phyloP scores from a whole-genome alignment of 768 basidiomycete genomes.

The Tricholoma saponaceum region DNA sequence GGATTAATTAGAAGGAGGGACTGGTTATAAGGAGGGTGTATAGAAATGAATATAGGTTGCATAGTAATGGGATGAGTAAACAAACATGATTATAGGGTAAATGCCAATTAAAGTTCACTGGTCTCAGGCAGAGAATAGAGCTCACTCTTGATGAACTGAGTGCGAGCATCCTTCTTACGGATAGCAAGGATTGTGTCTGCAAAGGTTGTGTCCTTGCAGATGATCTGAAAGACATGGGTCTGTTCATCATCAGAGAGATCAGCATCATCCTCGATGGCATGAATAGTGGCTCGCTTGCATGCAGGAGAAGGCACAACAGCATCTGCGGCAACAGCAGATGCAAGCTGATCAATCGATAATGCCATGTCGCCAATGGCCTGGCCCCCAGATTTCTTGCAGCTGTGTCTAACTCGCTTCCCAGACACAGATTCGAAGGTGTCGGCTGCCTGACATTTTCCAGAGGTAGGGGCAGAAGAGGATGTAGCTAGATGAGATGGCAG shows the following conservation, averaged over 20 bases:
- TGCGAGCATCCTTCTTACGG: constrained; percentile 8
- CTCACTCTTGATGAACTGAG: constrained; percentile 8
- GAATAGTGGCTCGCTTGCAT: constrained; percentile 9
- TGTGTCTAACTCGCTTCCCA: background rate
- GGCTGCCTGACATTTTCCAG: constrained; percentile 6
- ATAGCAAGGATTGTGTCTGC: constrained; percentile 13
- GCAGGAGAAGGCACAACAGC: constrained; percentile 6
- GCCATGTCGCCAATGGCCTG: background rate
- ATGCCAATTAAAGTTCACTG: background rate
- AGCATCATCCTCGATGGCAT: constrained; percentile 14
- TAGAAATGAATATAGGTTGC: background rate
- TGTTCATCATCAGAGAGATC: constrained; percentile 18
- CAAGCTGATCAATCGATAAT: constrained; percentile 14
- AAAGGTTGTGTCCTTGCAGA: constrained; percentile 12
- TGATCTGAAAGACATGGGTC: constrained; percentile 9
- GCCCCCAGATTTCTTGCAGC: background rate
- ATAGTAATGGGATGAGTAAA: background rate
- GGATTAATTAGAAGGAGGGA: background rate
- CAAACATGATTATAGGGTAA: too few species aligned
- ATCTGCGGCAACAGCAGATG: constrained; percentile 9
- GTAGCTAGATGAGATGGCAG: background rate
- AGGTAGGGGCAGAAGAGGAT: background rate
- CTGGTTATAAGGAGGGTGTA: background rate
- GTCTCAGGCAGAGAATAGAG: background rate
- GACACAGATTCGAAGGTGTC: constrained; percentile 1